Percentiles rank a stretch among this genome's conserved stretches.
These are phyloP conservation scores for Ophiostoma pallidulum DNA, from an alignment of 2,329 filamentous ascomycete species.

Conservation along the genomic window DNA sequence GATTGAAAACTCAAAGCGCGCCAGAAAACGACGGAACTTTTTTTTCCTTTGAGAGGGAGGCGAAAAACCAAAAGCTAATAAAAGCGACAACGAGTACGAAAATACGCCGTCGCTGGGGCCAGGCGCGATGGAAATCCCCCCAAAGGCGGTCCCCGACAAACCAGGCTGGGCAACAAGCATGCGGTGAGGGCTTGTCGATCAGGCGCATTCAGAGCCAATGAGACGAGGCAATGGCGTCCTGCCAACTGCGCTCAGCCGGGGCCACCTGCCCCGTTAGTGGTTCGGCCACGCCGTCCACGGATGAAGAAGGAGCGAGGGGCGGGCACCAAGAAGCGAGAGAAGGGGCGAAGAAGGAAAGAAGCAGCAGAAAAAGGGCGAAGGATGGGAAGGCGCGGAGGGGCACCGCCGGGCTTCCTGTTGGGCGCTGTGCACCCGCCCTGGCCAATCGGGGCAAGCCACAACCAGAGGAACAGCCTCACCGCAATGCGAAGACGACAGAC, in stretches of 20 bases:
- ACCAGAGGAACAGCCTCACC: no score
- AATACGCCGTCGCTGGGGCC: no score
- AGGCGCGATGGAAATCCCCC: neutral
- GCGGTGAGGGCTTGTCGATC: constrained; percentile 1
- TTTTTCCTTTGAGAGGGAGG: constrained; percentile 4
- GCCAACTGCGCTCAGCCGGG: neutral
- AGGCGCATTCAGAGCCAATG: neutral
- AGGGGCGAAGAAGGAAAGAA: neutral
- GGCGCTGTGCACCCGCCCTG: no score
- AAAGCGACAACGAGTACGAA: no score
- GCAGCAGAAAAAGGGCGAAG: no score
- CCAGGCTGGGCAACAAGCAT: neutral
- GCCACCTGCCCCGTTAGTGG: neutral
- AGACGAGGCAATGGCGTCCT: neutral
- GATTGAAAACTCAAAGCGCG: neutral
- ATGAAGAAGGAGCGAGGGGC: constrained; percentile 4
- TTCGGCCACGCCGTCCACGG: constrained; percentile 5
- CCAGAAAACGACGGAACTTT: constrained; percentile 1
- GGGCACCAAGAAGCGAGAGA: neutral
- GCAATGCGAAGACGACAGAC: no score
- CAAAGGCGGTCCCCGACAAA: neutral
- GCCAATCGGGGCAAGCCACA: no score
- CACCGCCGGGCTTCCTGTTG: no score
- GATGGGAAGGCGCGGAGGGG: no score
- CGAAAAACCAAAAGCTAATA: no score